phyloP scores from a whole-genome alignment of 1,139 yeast species.

The Pichia terricola region DNA sequence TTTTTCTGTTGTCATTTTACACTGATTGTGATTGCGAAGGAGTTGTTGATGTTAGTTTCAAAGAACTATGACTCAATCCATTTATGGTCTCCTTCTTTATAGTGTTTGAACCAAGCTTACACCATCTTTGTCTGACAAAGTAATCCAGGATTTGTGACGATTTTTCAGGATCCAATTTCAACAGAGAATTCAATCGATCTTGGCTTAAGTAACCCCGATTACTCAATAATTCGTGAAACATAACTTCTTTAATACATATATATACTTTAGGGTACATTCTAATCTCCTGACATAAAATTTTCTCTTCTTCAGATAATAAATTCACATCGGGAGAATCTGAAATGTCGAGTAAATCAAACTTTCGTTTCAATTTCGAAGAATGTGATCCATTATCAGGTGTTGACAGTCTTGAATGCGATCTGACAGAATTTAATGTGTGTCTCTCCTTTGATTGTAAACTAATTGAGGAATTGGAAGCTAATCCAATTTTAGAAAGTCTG shows the following conservation, averaged over 20 bases:
- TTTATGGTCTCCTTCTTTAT: no score
- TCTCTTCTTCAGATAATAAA: slow-evolving; percentile 76
- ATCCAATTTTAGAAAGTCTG: slow-evolving; percentile 7
- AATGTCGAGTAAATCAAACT: slow-evolving; percentile 50
- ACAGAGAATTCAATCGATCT: slow-evolving; percentile 71
- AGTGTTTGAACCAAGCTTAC: slow-evolving; percentile 15
- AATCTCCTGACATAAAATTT: slow-evolving; percentile 70
- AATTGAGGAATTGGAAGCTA: neutral
- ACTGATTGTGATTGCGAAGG: no score
- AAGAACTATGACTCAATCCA: no score
- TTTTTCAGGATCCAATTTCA: slow-evolving; percentile 79
- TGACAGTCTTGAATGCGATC: slow-evolving; percentile 20
- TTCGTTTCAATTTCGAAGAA: slow-evolving; percentile 10
- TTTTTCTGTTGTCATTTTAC: no score
- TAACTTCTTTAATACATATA: slow-evolving; percentile 82
- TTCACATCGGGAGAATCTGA: slow-evolving; percentile 79
- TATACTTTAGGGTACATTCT: slow-evolving; percentile 90
- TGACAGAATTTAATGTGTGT: slow-evolving; percentile 22
- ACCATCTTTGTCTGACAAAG: slow-evolving; percentile 88
- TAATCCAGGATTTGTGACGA: slow-evolving; percentile 86
- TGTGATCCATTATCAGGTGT: slow-evolving; percentile 14
- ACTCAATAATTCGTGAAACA: slow-evolving; percentile 78
- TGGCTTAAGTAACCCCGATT: slow-evolving; percentile 78
- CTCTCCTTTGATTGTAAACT: slow-evolving; percentile 16
- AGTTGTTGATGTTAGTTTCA: no score